Percentiles rank a stretch among this genome's conserved stretches.
These are phyloP conservation scores for Durusdinium trenchii DNA, from an alignment of 73 alveolate genomes.

Conservation along the genomic window DNA sequence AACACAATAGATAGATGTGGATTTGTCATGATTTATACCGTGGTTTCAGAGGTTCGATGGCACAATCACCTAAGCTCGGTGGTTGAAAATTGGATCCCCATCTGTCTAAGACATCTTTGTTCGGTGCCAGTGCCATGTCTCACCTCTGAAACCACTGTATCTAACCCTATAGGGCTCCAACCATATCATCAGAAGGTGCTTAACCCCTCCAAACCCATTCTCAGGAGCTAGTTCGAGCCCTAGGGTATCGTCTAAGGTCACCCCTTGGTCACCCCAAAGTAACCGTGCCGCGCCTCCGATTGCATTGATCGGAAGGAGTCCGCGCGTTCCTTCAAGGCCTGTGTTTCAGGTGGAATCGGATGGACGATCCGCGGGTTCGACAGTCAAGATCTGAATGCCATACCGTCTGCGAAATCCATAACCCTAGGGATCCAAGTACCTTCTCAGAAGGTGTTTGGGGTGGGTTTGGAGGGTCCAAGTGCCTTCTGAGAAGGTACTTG, in stretches of 20 bases:
- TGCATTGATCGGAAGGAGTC: constrained; percentile 71
- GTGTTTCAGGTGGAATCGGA: background rate
- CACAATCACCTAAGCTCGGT: too few species aligned
- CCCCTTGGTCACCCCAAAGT: background rate
- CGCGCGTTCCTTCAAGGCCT: constrained; percentile 87
- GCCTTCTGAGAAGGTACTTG: background rate
- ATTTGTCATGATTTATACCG: too few species aligned
- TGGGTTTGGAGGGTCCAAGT: background rate
- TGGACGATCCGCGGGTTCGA: background rate
- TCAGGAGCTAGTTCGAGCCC: too few species aligned
- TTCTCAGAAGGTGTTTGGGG: background rate
- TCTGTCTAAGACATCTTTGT: too few species aligned
- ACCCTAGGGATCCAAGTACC: background rate
- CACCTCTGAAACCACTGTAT: too few species aligned
- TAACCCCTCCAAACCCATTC: too few species aligned
- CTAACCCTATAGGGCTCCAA: too few species aligned
- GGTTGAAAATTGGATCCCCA: too few species aligned
- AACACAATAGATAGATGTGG: too few species aligned
- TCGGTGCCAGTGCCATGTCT: too few species aligned
- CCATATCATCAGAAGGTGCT: too few species aligned
- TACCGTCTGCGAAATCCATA: background rate
- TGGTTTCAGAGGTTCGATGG: too few species aligned
- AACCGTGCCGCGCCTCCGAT: constrained; percentile 65
- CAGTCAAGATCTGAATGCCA: background rate
- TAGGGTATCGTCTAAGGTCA: background rate